Evolutionary conservation across 768 basidiomycete genomes (phyloP), one percentile per base, ranked within the genome.

Genomic region (Amylocystis lapponica): DNA sequence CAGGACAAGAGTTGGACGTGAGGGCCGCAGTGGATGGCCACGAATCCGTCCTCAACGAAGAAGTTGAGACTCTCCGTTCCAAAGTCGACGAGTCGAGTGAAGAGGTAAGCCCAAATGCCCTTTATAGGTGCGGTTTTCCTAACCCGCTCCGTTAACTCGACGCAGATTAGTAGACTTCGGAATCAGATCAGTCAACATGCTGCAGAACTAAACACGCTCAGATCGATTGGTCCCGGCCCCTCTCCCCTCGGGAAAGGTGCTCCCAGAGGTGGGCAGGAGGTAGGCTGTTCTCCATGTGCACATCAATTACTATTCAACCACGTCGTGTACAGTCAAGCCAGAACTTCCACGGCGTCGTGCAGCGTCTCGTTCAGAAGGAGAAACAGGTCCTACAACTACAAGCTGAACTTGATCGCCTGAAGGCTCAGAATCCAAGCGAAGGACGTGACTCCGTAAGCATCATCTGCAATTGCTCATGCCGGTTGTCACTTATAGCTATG

Each of bases 301-400:
- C 22, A 36, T 34, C n/a, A 40, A 30, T 16, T 23, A 3, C 35
- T 8, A 19, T 36, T 35, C 25, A 13, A 10, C 44, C 14, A 51
- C 14, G 21, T 22, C 7, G 9, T 21, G n/a, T 35, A 16, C 32
- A 51, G 46, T 47, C 53, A 10, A 47, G 45, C 34, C 64, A 85
- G 75, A 81, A 75, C 49, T 72, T 84, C 44, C 75, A 79, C 48
- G 87, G 86, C 2, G 57, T 94, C 16, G 78, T 91, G 8, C 87
- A 90, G 54, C 79, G 87, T 9, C 69, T 94, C 13, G 76, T 85
- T 3, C 76, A 81, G 58, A 92, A 91, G 59, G 92, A 96, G 66
- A 89, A 86, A 54, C 79, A 92, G 60, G 86, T 90, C 2, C 57
- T 78, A 2, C 78, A 82, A 43, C 71, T 94, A 2, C 81, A 83